Evolutionary conservation across 2,329 filamentous ascomycete species (phyloP), one percentile per base, ranked within the genome.

Genomic region (Fonsecaea pedrosoi): DNA sequence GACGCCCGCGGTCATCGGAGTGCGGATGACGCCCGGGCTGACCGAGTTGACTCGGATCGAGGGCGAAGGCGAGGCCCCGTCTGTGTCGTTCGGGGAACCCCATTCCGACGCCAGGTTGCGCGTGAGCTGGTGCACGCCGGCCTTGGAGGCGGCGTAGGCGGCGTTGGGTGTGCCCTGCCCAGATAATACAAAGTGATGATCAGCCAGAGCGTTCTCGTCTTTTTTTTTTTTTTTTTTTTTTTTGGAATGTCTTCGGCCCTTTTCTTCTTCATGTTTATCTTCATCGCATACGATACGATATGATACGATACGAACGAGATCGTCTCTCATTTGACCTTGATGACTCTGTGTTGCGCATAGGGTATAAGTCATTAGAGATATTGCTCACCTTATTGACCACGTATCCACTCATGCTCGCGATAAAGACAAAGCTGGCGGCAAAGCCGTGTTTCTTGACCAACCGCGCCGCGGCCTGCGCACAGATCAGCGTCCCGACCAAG

Each of bases 361-460:
- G 8, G 35, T 13, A 42, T 12, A 15, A 15, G 37, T n/a, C 2
- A 30, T 5, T 42, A 10, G 12, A 55, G 25, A 34, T 42, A n/a
- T 15, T n/a, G 25, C 61, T 32, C 38, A 50, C 61, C 61, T 63
- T 63, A 75, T 93, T 94, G 76, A 88, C 90, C 72, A 94, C 89
- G 75, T 90, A 89, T 2, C 88, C 91, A 71, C 87, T 90, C 86
- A 94, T 94, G 66, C 87, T 90, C 0, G 91, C 89, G 6, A 92
- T 94, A 30, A 89, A 89, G 71, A 94, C 87, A 77, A 94, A 92
- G 76, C 87, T 90, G n/a, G 90, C 90, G n/a, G 34, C 32, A 21
- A 71, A 71, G 48, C 73, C 67, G 15, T 75, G 65, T 37, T 55
- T 70, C 32, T 76, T 72, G 72, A 78, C 32, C 58, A 62, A 12